Percentiles rank a stretch among this genome's conserved stretches.
These are phyloP conservation scores for Candida sithepensis DNA, from an alignment of 805 yeast species.

Conservation along the genomic window DNA sequence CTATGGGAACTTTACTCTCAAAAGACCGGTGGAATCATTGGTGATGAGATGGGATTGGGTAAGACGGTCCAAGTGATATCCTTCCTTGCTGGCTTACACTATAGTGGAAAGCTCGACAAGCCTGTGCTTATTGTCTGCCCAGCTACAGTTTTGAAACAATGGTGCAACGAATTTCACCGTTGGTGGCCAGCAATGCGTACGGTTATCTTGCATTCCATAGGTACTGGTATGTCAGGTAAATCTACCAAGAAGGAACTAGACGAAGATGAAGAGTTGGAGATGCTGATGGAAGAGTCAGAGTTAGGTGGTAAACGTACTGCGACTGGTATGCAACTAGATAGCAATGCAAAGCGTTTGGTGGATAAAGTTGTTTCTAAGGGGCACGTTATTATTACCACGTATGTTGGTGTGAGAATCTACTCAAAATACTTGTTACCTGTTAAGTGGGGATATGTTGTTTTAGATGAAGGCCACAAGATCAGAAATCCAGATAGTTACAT, in stretches of 20 bases:
- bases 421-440: constrained; percentile 62
- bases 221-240: constrained; percentile 66
- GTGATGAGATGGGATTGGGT: constrained; percentile 98
- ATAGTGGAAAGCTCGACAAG: constrained; percentile 66
- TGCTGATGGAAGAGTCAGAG: constrained; percentile 38
- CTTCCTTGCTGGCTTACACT: constrained; percentile 86
- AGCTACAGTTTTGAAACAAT: constrained; percentile 91
- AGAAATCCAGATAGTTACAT: constrained; percentile 91
- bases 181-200: constrained; percentile 98
- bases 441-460: constrained; percentile 84
- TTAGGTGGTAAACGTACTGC: constrained; percentile 23
- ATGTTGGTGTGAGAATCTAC: constrained; percentile 50
- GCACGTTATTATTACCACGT: constrained; percentile 85
- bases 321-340: constrained; percentile 27
- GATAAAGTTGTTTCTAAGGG: constrained; percentile 63
- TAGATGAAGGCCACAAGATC: constrained; percentile 97
- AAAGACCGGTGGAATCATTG: constrained; percentile 89
- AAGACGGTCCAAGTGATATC: constrained; percentile 92
- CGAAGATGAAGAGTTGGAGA: constrained; percentile 47
- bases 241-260: constrained; percentile 36
- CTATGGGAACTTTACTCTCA: constrained; percentile 90
- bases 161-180: constrained; percentile 94
- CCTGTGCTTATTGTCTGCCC: constrained; percentile 92
- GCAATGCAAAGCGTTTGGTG: constrained; percentile 39
- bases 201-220: constrained; percentile 86